phyloP scores from a whole-genome alignment of 169 alveolate genomes.

The Plasmodium ovale region DNA sequence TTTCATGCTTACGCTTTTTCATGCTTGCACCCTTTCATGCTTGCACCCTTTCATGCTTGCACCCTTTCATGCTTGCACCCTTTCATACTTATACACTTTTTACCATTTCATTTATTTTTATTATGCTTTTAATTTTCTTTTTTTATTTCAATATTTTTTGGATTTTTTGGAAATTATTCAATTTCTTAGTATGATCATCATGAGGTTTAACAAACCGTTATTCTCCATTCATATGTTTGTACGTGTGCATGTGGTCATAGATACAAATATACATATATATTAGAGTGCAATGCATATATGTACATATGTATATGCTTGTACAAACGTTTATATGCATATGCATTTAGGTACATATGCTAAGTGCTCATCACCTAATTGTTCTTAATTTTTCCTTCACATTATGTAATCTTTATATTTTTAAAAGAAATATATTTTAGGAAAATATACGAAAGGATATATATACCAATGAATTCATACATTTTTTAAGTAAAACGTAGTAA shows the following conservation, averaged over 20 bases:
- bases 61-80: too few species aligned
- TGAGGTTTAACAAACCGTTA: slow-evolving; percentile 4
- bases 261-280: too few species aligned
- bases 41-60: neutral
- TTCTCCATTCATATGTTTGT: slow-evolving; percentile 29
- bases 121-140: slow-evolving; percentile 28
- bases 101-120: neutral
- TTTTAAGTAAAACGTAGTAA: slow-evolving; percentile 42
- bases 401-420: slow-evolving; percentile 43
- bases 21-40: too few species aligned
- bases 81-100: neutral
- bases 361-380: too few species aligned
- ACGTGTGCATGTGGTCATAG: neutral
- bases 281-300: neutral
- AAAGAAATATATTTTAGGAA: slow-evolving; percentile 26
- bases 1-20: neutral
- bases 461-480: slow-evolving; percentile 4
- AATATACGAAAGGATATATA: slow-evolving; percentile 24
- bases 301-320: slow-evolving; percentile 1
- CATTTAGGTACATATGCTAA: neutral
- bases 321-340: neutral
- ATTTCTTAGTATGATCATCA: slow-evolving; percentile 21
- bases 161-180: slow-evolving; percentile 31
- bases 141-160: slow-evolving; percentile 49
- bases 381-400: too few species aligned